Base-by-base conservation (phyloP, 2,329 filamentous ascomycete genomes). In the Zymoseptoria pseudotritici region DNA sequence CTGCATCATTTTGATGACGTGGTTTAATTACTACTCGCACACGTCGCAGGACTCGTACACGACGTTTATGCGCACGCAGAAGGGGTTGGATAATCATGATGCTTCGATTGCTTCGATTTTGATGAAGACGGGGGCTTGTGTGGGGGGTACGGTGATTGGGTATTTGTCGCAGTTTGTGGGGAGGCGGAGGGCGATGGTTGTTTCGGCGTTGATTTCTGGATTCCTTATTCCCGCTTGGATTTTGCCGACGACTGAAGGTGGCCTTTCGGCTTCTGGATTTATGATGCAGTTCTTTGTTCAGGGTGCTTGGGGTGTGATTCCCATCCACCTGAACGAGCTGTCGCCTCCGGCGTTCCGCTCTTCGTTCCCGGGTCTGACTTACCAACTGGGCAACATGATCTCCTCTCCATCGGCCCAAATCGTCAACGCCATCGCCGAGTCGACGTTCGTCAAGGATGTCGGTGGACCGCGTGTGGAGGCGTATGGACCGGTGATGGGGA, bases 31-130 rank as follows among this genome's bases (percentile, higher is more conserved):
- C 73, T 91, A 89, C 77, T 88, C 86, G 55, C 89, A 93, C 77
- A 90, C 88, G 1, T 87, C 85, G 22, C 89, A 93, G 72, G 89
- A 93, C 76, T 87, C 83, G 54, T 92, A 91, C 77, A 91, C 89
- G 0, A 91, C 89, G 2, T 91, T 91, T 71, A 88, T 92, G 86
- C 79, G 87, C 49, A 81, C 81, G 4, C 82, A 90, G 67, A 91
- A 92, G 74, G 84, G 86, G 63, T 79, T 92, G 60, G 69, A 79
- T 58, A 87, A 89, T 67, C 70, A 77, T 1, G 80, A 79, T 0
- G 86, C 88, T 4, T 87, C 82, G 7, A 84, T 87, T n/a, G 88
- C 88, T 17, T 87, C 84, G n/a, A 91, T 92, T 66, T 74, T 92
- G 60, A 91, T 90, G 86, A 91, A 91, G 76, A 85, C 82, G 1